Evolutionary conservation across 108 stramenopile species (phyloP), one percentile per base, ranked within the genome.

Genomic region (Licmophora abbreviata): DNA sequence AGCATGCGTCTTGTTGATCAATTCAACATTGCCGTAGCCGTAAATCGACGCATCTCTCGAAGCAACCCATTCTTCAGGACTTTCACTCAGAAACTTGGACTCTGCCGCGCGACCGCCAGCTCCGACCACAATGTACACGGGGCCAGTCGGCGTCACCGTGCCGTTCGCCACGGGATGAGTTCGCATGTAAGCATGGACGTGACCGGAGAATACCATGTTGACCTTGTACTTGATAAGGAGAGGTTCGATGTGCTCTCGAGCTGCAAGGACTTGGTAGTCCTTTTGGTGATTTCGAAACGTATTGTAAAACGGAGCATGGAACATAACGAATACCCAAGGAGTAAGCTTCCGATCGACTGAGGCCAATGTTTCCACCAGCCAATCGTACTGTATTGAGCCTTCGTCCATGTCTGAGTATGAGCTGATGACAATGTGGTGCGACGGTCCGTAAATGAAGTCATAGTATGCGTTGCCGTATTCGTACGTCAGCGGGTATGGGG

Each of bases 181-280:
- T 7, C 94, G 76, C 55, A 83, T 74, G 54, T 92, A 95, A 38
- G 88, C 89, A 71, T 97, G 96, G 41, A 94, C 77, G 66, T 97
- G 96, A 23, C 93, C 96, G 9, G 70, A 60, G 41, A 97, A 66
- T 8, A 90, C 85, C 25, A 93, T 43, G 63, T 97, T 93, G 29
- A 95, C 96, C 28, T 64, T 49, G 59, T 94, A 56, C 44, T 83
- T 51, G 28, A 81, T 55, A 56, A 95, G 70, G 30, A 95, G 48
- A 0, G 85, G 88, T 70, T 97, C 93, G 44, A 95, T 54, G 44
- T 78, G 68, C 26, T 69, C 52, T 7, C 67, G 63, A 41, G 87
- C 79, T 21, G 73, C 69, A 30, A 77, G 48, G 20, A 72, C 71
- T 54, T 79, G 85, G 8, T 59, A 55, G 54, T 91, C 85, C 11